Evolutionary conservation across 805 yeast species (phyloP).

Genomic region (Schwanniomyces sp.): DNA sequence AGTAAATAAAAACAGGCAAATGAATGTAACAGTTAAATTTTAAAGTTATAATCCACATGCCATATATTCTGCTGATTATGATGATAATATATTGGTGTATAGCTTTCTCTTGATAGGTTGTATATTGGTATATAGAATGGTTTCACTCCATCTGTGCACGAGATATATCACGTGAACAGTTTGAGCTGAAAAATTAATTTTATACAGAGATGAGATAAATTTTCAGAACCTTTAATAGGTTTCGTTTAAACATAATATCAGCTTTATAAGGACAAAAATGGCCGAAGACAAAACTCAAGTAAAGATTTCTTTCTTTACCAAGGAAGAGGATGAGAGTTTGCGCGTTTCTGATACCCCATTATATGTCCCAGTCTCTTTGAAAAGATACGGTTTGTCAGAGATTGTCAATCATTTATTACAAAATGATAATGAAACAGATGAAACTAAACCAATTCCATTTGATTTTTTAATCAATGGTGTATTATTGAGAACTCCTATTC

Average conservation of each 20-base stretch:
- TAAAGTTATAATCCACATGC: not conserved
- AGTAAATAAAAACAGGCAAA: slow-evolving; percentile 9
- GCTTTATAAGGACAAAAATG: slow-evolving; percentile 11
- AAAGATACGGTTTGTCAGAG: slow-evolving; percentile 91
- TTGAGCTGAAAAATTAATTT: slow-evolving; percentile 1
- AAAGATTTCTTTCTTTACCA: slow-evolving; percentile 79
- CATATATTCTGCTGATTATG: not conserved
- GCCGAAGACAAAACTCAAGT: slow-evolving; percentile 56
- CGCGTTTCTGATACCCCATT: slow-evolving; percentile 78
- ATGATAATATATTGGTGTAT: too few species aligned
- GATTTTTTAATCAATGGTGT: slow-evolving; percentile 90
- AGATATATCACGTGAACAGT: not conserved
- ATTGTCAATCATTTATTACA: slow-evolving; percentile 86
- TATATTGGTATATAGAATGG: too few species aligned
- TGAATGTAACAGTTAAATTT: slow-evolving; percentile 17
- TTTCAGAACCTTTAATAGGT: not conserved
- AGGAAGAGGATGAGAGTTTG: slow-evolving; percentile 73
- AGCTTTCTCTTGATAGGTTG: not conserved
- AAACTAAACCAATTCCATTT: slow-evolving; percentile 73
- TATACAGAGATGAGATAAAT: slow-evolving; percentile 8
- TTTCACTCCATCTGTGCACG: not conserved
- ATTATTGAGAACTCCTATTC: slow-evolving; percentile 72
- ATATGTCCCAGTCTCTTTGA: slow-evolving; percentile 81
- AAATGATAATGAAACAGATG: slow-evolving; percentile 34
- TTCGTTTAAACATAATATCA: not conserved